Conservation (phyloP, 148 eudicot genomes). For the Vaccinium myrtillus region DNA sequence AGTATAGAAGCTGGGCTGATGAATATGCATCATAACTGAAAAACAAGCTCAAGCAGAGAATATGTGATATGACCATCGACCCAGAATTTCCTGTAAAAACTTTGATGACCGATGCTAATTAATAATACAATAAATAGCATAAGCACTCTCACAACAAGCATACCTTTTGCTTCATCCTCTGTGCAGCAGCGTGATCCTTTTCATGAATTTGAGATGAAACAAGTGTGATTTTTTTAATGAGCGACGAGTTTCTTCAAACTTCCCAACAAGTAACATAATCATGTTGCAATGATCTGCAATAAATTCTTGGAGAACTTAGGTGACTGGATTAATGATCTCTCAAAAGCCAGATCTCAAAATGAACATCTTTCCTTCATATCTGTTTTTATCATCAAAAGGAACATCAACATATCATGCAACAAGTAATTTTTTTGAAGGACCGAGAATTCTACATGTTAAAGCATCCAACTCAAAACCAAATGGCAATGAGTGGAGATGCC, state of each 20-base stretch:
- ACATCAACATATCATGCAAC: not conserved
- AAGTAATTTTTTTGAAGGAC: not conserved
- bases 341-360: not conserved
- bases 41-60: conserved; percentile 4
- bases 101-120: not conserved
- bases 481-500: no score
- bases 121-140: not conserved
- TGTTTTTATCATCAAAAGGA: not conserved
- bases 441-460: not conserved
- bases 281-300: conserved; percentile 83
- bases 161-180: conserved; percentile 93
- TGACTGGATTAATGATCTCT: not conserved
- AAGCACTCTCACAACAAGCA: conserved; percentile 1
- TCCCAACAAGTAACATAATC: conserved; percentile 98
- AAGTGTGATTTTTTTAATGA: conserved; percentile 87
- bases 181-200: conserved; percentile 77
- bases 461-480: no score
- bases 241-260: conserved; percentile 98
- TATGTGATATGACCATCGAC: no score
- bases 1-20: not conserved
- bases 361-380: not conserved
- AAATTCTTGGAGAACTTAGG: conserved; percentile 17
- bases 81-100: no score
- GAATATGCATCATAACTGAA: not conserved
- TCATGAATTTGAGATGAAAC: conserved; percentile 87